A percentile compares a stretch with the other conserved stretches of the same genome.
These are phyloP conservation scores for Helenozyma baotianmanensis DNA, from an alignment of 805 yeast species.

Conservation along the genomic window DNA sequence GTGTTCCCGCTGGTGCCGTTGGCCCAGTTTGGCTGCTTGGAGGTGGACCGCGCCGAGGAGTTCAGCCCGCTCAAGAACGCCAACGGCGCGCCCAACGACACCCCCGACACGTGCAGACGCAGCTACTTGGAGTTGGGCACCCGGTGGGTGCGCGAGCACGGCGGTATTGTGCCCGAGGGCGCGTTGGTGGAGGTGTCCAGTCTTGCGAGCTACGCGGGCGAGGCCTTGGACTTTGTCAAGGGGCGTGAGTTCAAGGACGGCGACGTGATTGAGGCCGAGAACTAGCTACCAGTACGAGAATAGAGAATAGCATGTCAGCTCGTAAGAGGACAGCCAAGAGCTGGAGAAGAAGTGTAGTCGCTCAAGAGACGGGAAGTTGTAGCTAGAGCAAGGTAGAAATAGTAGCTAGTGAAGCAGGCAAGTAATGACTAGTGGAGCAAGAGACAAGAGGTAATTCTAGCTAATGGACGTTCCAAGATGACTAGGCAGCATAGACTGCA, in stretches of 20 bases:
- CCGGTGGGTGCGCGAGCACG: conserved; percentile 65
- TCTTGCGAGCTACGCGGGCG: conserved; percentile 69
- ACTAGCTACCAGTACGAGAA: too few relatives aligned
- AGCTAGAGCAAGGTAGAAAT: too few relatives aligned
- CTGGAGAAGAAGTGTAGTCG: too few relatives aligned
- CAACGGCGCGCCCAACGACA: conserved; percentile 74
- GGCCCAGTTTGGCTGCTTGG: conserved; percentile 79
- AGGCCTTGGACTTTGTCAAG: conserved; percentile 54
- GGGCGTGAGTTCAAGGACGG: conserved; percentile 41
- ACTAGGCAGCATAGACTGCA: too few relatives aligned
- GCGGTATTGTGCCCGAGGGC: conserved; percentile 53
- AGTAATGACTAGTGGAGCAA: too few relatives aligned
- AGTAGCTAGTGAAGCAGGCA: too few relatives aligned
- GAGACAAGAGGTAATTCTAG: too few relatives aligned
- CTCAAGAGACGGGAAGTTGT: too few relatives aligned
- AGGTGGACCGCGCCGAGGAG: conserved; percentile 80
- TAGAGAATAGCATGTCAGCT: too few relatives aligned
- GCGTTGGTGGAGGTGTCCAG: conserved; percentile 74
- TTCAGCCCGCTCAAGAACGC: conserved; percentile 94
- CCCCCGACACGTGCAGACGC: conserved; percentile 73
- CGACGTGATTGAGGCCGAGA: conserved; percentile 19
- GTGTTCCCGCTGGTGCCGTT: conserved; percentile 79
- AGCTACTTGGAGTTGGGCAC: conserved; percentile 66
- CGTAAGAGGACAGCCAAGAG: too few relatives aligned
- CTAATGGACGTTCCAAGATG: too few relatives aligned